These are phyloP conservation scores for Phytophthora hibernalis DNA, from an alignment of 352 stramenopile species.

Conservation along the genomic window DNA sequence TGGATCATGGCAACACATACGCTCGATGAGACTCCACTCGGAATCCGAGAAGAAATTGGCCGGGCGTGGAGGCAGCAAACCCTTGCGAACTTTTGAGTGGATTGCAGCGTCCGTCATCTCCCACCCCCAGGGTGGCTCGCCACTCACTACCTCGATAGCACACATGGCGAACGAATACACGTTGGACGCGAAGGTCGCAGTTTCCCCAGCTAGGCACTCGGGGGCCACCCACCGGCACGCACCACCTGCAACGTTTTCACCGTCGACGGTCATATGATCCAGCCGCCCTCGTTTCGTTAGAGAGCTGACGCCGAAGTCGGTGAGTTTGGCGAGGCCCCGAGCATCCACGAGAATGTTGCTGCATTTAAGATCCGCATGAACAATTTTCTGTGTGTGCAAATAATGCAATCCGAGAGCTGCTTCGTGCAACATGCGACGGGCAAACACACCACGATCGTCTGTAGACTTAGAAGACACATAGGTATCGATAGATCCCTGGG, in stretches of 20 bases:
- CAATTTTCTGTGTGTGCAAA: slow-evolving; percentile 36
- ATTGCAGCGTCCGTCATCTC: slow-evolving; percentile 26
- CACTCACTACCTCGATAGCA: slow-evolving; percentile 41
- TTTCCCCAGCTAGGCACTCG: slow-evolving; percentile 33
- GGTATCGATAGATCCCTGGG: slow-evolving; percentile 30
- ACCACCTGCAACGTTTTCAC: neutral
- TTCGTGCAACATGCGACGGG: slow-evolving; percentile 26
- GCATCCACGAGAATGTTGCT: slow-evolving; percentile 41
- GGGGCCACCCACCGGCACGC: slow-evolving; percentile 34
- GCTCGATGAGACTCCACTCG: slow-evolving; percentile 42
- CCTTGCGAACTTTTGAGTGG: slow-evolving; percentile 23
- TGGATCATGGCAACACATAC: slow-evolving; percentile 40
- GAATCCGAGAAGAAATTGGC: slow-evolving; percentile 36
- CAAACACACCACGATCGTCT: slow-evolving; percentile 16
- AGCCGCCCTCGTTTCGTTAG: slow-evolving; percentile 6
- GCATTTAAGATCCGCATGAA: slow-evolving; percentile 37
- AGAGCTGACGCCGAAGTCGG: slow-evolving; percentile 39
- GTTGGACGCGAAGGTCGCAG: slow-evolving; percentile 38
- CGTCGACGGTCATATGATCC: neutral
- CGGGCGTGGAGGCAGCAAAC: slow-evolving; percentile 29
- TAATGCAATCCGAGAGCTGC: slow-evolving; percentile 39
- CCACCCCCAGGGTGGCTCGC: slow-evolving; percentile 30
- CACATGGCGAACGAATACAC: slow-evolving; percentile 52
- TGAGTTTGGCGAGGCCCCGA: slow-evolving; percentile 28
- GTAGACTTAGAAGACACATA: slow-evolving; percentile 18